Base-by-base conservation (phyloP, 768 basidiomycete species). In the Lactarius hatsudake region DNA sequence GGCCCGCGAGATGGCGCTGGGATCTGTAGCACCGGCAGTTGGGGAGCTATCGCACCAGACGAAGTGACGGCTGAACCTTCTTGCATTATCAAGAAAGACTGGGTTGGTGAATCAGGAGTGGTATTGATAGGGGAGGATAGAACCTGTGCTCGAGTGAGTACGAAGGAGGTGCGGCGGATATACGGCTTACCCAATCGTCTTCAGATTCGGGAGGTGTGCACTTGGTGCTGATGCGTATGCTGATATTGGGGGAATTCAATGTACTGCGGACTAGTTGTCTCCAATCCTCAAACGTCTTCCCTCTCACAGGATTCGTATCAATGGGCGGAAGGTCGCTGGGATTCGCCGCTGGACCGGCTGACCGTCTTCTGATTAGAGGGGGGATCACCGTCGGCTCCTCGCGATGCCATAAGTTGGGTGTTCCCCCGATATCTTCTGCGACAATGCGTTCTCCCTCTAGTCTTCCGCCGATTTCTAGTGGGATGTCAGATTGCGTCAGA, bases 391-490 rank as follows among this genome's bases (percentile, higher is more conserved):
- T 4, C 18, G 34, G 26, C 23, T 57, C 65, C 13, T n/a, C 43
- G 9, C 55, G 45, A 23, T 51, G 57, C 55, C 28, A 65, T 5
- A 65, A 30, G 48, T 65, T 23, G 7, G 51, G 20, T 12, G 38
- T 54, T 7, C 48, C 38, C 15, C 23, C 1, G 30, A 65, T 65
- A 10, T 17, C 45, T 5, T 2, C 3, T 32, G 32, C 59, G 40
- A 61, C 53, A 20, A 55, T 55, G 12, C 18, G 10, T 56, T 65
- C 64, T 10, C 64, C 64, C 18, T 34, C 51, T 6, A 65, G 59
- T n/a, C 18, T 61, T 55, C 64, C 64, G 20, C 20, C 12, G 32
- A 64, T 18, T 1, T 59, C 63, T 64, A 43, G 7, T 8, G 38
- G 5, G 18, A 38, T 4, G 20, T 58, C 23, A 54, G 42, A 54